Evolutionary conservation across 1,139 yeast genomes (phyloP), one percentile per base, ranked within the genome.

Genomic region (Candida sojae): DNA sequence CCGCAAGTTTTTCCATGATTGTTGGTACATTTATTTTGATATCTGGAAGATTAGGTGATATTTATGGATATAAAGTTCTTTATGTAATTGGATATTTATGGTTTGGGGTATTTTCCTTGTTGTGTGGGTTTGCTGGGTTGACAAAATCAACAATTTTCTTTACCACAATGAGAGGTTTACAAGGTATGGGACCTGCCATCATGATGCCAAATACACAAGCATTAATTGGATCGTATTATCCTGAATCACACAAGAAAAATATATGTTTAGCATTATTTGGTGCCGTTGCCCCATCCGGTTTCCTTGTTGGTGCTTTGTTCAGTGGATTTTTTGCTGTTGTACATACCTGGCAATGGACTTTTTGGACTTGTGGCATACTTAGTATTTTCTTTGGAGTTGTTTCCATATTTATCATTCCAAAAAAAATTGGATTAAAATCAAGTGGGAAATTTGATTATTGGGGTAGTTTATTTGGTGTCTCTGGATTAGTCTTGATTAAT

Each of bases 21-120:
- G 82, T 79, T 11, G 88, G 88, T 9, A 80, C 88, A 0, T 80
- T 84, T 51, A 83, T 84, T 48, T 63, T 84, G 32, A 66, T 79
- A 3, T 76, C 84, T 1, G 90, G 90, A 9, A 73, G 84, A 43
- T 57, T 83, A 23, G 89, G 89, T n/a, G 89, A 84, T 58, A 62
- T 82, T 54, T 74, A 70, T 56, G 90, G 89, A 4, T 82, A 82
- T 56, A 82, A 82, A 55, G 59, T 49, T 35, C 55, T 82, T 48
- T 77, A 73, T 55, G 47, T 82, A 1, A 47, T 70, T 5, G 86
- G 88, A 0, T 82, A 71, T 52, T 42, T 62, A 2, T 74, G 83
- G 77, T 66, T 72, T 35, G 67, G 77, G 0, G 39, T 83, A 0
- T 77, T 82, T 75, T 73, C 84, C 4, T 54, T 83, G 39, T 55